Conservation (phyloP, 768 basidiomycete genomes). For the Termitomyces sp. region DNA sequence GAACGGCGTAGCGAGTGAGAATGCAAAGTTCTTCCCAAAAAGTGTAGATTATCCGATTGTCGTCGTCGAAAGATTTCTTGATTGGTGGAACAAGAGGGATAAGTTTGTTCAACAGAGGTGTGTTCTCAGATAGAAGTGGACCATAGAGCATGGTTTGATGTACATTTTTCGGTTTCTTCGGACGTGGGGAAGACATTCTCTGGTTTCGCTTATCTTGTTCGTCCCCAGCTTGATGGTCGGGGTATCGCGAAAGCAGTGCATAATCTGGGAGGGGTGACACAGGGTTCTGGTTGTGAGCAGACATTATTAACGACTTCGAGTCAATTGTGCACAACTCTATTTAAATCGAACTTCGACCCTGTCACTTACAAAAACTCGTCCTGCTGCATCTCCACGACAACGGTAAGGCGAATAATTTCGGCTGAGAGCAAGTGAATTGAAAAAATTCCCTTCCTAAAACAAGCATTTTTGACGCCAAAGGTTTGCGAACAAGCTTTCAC, state of each 20-base stretch:
- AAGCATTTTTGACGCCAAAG: not conserved
- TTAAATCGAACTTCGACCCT: not conserved
- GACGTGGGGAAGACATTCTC: not conserved
- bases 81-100: conserved; percentile 55
- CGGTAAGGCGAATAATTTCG: no score
- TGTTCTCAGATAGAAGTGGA: conserved; percentile 37
- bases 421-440: not conserved
- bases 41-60: conserved; percentile 22
- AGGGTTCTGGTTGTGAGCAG: conserved; percentile 50
- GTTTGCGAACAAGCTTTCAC: not conserved
- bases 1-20: conserved; percentile 59
- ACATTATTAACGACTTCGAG: not conserved
- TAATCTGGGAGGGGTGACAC: conserved; percentile 64
- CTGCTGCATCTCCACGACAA: not conserved
- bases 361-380: not conserved
- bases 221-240: conserved; percentile 22
- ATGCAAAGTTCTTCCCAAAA: conserved; percentile 58
- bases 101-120: conserved; percentile 51
- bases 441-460: not conserved
- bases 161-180: conserved; percentile 8
- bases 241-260: conserved; percentile 51
- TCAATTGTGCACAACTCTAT: not conserved
- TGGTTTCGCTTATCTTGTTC: conserved; percentile 1
- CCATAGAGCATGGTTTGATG: conserved; percentile 7
- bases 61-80: conserved; percentile 37